phyloP scores from a whole-genome alignment of 345 rosid species.

The Adansonia digitata region DNA sequence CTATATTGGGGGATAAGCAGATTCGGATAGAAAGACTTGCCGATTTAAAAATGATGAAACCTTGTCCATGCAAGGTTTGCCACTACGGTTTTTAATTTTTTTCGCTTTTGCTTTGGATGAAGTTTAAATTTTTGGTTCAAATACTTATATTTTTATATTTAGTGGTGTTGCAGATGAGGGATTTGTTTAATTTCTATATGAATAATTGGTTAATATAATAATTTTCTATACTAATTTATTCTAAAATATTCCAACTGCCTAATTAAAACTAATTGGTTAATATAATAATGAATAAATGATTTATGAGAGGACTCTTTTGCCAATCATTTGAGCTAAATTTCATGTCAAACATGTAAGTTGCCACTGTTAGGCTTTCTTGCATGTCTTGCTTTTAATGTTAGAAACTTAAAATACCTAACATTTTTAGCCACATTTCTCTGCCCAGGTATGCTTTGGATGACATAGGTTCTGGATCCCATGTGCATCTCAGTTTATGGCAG shows the following conservation, averaged over 20 bases:
- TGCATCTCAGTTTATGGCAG: slow-evolving; percentile 78
- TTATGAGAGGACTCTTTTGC: neutral
- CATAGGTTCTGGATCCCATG: slow-evolving; percentile 95
- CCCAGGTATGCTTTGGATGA: slow-evolving; percentile 76
- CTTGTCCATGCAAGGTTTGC: neutral
- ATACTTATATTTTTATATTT: neutral
- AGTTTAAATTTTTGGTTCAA: neutral
- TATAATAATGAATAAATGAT: neutral
- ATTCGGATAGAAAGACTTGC: neutral
- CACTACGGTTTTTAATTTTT: neutral
- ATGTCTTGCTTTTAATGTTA: neutral
- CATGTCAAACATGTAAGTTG: neutral
- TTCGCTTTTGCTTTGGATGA: neutral
- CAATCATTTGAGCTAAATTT: neutral
- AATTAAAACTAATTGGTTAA: neutral
- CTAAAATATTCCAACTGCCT: neutral
- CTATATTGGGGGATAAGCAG: neutral
- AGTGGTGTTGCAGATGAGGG: neutral
- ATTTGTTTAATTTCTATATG: neutral
- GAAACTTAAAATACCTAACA: neutral
- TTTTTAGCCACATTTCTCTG: slow-evolving; percentile 8
- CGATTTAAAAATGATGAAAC: neutral
- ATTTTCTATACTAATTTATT: neutral
- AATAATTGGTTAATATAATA: too few relatives aligned
- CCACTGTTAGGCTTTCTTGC: neutral